Base-by-base conservation (phyloP, 2,329 filamentous ascomycete species). In the Talaromyces sp. region DNA sequence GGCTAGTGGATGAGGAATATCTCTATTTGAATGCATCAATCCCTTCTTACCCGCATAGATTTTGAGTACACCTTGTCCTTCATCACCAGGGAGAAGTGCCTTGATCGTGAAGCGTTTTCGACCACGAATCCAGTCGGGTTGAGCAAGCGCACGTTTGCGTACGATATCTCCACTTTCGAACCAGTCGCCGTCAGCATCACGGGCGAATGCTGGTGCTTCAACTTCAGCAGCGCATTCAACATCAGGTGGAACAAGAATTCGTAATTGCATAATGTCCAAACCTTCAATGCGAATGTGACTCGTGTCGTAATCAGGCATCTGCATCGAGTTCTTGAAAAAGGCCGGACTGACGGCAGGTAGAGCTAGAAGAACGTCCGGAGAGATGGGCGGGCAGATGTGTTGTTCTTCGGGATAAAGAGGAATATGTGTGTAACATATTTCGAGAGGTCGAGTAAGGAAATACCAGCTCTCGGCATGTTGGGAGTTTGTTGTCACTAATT, bases 21-120 rank as follows among this genome's bases (percentile, higher is more conserved):
- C 90, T 72, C 94, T 94, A 78, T 94, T 93, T 63, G 89, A 95
- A 75, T 97, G 94, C 92, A 97, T 97, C 56, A 99, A 80, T 0
- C 95, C 95, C 62, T 92, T 86, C 73, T 92, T 94, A 60, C 95
- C 94, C 11, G 92, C 93, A 72, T 97, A 99, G 36, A 99, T 80
- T 72, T 95, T 97, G 59, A 99, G 78, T 11, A 88, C 84, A 41
- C 90, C 94, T 41, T 89, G 87, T 11, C 92, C 92, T 74, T 97
- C 93, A 65, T 97, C 93, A 25, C 91, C 89, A 1, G 95, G 93
- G 0, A 99, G 79, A 15, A 97, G 77, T 1, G 91, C 94, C 74
- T 99, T 99, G 68, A 99, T 81, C 0, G 91, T 96, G 72, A 96
- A 97, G 31, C 91, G 86, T 73, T 99, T 99, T 63, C 88, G 80